These are phyloP conservation scores for Backusella westeae DNA, from an alignment of 192 early-diverging fungal species.

Conservation along the genomic window DNA sequence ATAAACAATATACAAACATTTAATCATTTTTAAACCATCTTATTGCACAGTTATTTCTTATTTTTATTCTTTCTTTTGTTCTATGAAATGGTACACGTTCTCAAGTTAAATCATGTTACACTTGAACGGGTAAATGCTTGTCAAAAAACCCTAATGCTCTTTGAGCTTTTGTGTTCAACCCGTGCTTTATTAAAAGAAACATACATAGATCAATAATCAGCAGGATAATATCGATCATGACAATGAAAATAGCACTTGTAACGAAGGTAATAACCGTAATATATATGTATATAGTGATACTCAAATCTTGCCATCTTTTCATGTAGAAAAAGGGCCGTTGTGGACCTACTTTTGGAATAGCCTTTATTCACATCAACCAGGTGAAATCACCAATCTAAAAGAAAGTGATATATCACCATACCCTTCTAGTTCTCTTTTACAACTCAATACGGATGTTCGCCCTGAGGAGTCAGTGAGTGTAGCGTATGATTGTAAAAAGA, in stretches of 20 bases:
- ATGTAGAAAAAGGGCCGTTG: background rate
- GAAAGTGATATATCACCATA: background rate
- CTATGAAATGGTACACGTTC: background rate
- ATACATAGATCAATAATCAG: background rate
- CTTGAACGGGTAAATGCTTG: background rate
- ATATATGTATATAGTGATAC: background rate
- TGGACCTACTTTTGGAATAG: background rate
- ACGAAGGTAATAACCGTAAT: background rate
- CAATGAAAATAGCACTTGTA: background rate
- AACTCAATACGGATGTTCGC: background rate
- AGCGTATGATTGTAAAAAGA: background rate
- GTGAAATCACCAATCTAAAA: background rate
- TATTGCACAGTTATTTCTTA: background rate
- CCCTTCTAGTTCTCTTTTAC: background rate
- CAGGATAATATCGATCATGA: background rate
- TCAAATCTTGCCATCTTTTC: no score
- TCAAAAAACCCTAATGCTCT: background rate
- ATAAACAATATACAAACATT: background rate
- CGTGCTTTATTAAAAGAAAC: background rate
- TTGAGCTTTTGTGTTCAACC: no score
- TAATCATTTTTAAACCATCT: background rate
- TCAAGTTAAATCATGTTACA: background rate
- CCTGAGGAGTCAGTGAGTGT: background rate
- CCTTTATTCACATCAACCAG: background rate
- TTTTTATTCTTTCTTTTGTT: background rate